Conservation (phyloP, 116 monocot genomes). For the Zostera marina region DNA sequence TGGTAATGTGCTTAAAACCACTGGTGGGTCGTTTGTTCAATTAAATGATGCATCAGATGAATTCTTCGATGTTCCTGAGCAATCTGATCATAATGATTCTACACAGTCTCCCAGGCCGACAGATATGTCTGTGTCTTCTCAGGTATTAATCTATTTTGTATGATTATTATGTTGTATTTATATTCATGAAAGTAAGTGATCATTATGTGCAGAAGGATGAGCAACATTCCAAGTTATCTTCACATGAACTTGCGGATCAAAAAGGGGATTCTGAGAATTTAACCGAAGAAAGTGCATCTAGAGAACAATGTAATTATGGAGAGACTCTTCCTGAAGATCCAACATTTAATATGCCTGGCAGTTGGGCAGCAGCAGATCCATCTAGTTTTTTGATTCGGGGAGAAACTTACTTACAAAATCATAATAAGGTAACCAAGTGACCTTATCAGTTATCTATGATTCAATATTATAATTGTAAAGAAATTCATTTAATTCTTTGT, state of each 20-base stretch:
- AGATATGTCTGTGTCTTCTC: conserved; percentile 17
- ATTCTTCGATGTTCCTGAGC: conserved; percentile 81
- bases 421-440: conserved; percentile 38
- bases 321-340: conserved; percentile 68
- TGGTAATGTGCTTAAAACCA: conserved; percentile 9
- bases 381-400: conserved; percentile 78
- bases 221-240: conserved; percentile 37
- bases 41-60: conserved; percentile 81
- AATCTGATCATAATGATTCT: conserved; percentile 41
- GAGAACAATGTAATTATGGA: conserved; percentile 41
- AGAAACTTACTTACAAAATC: conserved; percentile 66
- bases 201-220: conserved; percentile 21
- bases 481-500: neutral
- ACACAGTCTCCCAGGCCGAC: conserved; percentile 33
- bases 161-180: neutral
- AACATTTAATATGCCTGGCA: conserved; percentile 28
- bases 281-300: conserved; percentile 24
- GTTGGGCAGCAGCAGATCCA: conserved; percentile 76
- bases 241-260: conserved; percentile 26
- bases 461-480: neutral
- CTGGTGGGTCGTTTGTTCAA: conserved; percentile 52
- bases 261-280: conserved; percentile 57
- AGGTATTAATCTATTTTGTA: conserved; percentile 18
- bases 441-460: neutral
- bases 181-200: neutral